Conservation (phyloP, 2,329 filamentous ascomycete genomes). For the Exserohilum rostratum region DNA sequence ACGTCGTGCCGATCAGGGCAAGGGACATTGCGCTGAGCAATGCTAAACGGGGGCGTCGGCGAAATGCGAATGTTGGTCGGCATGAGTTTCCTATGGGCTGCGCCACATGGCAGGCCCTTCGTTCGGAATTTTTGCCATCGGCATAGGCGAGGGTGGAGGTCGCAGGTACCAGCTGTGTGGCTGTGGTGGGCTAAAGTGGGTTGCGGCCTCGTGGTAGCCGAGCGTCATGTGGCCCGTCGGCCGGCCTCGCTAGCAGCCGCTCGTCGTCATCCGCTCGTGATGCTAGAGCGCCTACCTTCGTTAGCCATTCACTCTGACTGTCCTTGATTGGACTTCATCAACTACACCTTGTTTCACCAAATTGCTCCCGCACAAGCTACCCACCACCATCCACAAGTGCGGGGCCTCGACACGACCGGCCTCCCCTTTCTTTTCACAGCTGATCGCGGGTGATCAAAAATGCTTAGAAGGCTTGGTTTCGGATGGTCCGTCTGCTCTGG, state of each 20-base stretch:
- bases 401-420: not conserved
- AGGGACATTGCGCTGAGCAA: not conserved
- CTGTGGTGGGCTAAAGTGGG: conserved; percentile 8
- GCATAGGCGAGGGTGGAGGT: conserved; percentile 5
- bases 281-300: conserved; percentile 13
- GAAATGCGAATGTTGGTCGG: conserved; percentile 15
- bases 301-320: not conserved
- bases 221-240: conserved; percentile 6
- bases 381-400: not conserved
- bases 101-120: conserved; percentile 22
- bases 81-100: conserved; percentile 15
- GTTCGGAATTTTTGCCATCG: conserved; percentile 6
- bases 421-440: conserved; percentile 5
- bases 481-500: conserved; percentile 3
- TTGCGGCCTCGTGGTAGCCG: conserved; percentile 5
- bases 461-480: conserved; percentile 18
- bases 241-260: conserved; percentile 17
- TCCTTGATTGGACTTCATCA: conserved; percentile 16
- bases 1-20: conserved; percentile 1
- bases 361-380: conserved; percentile 8
- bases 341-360: conserved; percentile 19
- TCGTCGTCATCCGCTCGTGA: conserved; percentile 14
- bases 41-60: conserved; percentile 9
- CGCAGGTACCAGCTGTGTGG: conserved; percentile 9
- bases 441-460: conserved; percentile 15